Percentiles rank a stretch among this genome's conserved stretches.
phyloP scores from a whole-genome alignment of 495 filamentous ascomycete genomes.

The Aeminium ludgeri region DNA sequence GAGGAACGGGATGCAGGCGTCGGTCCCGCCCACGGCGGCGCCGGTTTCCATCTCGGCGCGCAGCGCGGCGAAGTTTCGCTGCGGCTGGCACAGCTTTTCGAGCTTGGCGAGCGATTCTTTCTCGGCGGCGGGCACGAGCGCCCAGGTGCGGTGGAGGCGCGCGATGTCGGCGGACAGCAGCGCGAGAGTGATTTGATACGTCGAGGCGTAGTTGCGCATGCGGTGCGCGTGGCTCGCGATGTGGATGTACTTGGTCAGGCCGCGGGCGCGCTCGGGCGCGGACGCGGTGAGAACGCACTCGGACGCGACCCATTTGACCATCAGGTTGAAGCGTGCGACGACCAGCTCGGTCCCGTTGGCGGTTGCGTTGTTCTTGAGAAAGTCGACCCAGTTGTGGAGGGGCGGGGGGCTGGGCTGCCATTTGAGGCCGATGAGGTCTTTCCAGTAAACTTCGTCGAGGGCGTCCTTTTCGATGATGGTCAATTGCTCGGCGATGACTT shows the following conservation, averaged over 20 bases:
- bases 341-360: constrained; percentile 87
- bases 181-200: constrained; percentile 87
- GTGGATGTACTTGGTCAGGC: constrained; percentile 82
- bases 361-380: constrained; percentile 62
- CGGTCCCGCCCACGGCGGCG: constrained; percentile 49
- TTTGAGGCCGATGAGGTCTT: constrained; percentile 83
- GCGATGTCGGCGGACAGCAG: constrained; percentile 67
- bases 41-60: constrained; percentile 75
- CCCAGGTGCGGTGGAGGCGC: constrained; percentile 67
- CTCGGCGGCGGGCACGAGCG: constrained; percentile 53
- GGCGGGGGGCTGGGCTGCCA: constrained; percentile 61
- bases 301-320: constrained; percentile 93
- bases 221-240: constrained; percentile 71
- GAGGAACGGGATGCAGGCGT: constrained; percentile 97
- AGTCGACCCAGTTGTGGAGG: constrained; percentile 77
- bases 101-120: constrained; percentile 58
- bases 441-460: constrained; percentile 92
- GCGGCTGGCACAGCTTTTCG: constrained; percentile 69
- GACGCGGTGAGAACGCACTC: constrained; percentile 75
- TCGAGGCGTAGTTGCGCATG: constrained; percentile 88
- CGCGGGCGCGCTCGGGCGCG: constrained; percentile 47
- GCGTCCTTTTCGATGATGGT: constrained; percentile 94
- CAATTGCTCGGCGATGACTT: constrained; percentile 80
- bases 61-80: constrained; percentile 79
- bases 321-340: constrained; percentile 87